Base-by-base conservation (phyloP, 1,284 basidiomycete species). In the Apiotrichum brassicae region DNA sequence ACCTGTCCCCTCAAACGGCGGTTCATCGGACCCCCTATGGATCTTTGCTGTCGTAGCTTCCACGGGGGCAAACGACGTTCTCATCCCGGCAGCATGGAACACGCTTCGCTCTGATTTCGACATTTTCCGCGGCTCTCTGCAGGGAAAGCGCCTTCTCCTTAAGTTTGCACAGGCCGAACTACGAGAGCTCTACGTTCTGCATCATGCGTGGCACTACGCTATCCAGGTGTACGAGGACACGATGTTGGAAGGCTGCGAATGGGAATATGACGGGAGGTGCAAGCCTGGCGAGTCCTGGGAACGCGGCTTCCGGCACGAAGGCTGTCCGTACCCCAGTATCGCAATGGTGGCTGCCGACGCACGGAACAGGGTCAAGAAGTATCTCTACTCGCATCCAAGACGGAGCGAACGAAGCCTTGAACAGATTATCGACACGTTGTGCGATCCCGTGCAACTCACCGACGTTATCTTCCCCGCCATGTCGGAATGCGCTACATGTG, bases 161-260 rank as follows among this genome's bases (percentile, higher is more conserved):
- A 18, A 22, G 18, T 42, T 30, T 16, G 40, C 40, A 28, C 26
- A 18, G 3, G 40, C 18, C 40, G 40, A 42, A 28, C 25, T 42
- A 28, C 40, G 28, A 8, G 40, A 42, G 40, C 40, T 42, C 16
- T 42, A 42, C 40, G n/a, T 18, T 11, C 26, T 42, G 6, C 40
- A 42, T 26, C 40, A 42, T 16, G 26, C 40, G 4, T 42, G 40
- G 40, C 40, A 42, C 26, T 42, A 42, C 13, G 40, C 40, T n/a
- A 14, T 42, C 2, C 40, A 42, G 28, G 26, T 42, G 40, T 42
- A 42, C 40, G 40, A 42, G 12, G 28, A 42, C 18, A 3, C 6
- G 11, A 42, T 42, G 40, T 7, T 42, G 9, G 18, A 42, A 6
- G 19, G 24, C 5, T 13, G 7, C 18, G 40, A 42, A 12, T 42